Conservation (phyloP, 805 yeast species). For the Zygotorulaspora florentina region DNA sequence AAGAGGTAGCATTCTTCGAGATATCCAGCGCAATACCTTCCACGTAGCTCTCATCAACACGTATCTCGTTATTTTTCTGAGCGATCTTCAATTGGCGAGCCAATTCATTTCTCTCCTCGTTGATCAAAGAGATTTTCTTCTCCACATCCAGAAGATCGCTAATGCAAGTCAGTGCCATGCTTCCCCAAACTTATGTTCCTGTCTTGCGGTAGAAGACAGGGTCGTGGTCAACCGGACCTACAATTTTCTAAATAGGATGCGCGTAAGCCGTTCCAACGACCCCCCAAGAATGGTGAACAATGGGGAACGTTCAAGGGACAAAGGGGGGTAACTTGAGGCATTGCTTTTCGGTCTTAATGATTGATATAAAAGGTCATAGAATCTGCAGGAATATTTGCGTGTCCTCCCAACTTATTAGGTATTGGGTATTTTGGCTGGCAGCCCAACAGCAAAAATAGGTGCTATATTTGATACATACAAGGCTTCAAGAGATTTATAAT, state of each 20-base stretch:
- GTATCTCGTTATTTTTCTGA: slow-evolving; percentile 6
- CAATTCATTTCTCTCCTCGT: slow-evolving; percentile 21
- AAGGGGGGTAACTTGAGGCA: slow-evolving; percentile 1
- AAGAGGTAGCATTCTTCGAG: slow-evolving; percentile 9
- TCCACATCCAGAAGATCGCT: slow-evolving; percentile 29
- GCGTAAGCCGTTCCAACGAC: too few relatives aligned
- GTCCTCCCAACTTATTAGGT: background rate
- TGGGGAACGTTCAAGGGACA: background rate
- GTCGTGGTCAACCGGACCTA: background rate
- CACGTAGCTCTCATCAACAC: slow-evolving; percentile 15
- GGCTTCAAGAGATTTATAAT: slow-evolving; percentile 8
- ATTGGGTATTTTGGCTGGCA: background rate
- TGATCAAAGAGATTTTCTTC: slow-evolving; percentile 24
- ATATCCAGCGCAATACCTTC: slow-evolving; percentile 25
- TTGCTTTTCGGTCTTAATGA: background rate
- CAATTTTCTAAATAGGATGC: too few relatives aligned
- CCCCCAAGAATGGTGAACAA: background rate
- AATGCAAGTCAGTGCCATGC: slow-evolving; percentile 8
- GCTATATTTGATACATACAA: background rate
- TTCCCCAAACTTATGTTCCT: background rate
- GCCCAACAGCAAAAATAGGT: too few relatives aligned
- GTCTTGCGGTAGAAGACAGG: background rate
- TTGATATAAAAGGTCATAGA: background rate
- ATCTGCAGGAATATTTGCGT: background rate
- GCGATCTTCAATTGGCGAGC: slow-evolving; percentile 17